These are phyloP conservation scores for Raffaelea albimanens DNA, from an alignment of 2,329 filamentous ascomycete species.

Conservation along the genomic window DNA sequence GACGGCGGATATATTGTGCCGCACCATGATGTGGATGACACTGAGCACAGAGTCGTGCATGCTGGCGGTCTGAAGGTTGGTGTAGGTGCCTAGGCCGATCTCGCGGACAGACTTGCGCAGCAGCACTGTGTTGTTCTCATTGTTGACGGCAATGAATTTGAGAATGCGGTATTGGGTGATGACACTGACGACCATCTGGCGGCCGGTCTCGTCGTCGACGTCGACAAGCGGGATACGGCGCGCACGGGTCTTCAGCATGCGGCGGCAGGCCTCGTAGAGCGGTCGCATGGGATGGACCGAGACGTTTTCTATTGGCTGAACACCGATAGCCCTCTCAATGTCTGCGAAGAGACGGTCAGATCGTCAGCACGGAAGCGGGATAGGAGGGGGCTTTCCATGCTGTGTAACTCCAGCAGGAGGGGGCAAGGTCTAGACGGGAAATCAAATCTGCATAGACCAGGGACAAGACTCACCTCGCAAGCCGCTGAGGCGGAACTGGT, in stretches of 20 bases:
- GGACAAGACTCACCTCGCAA: constrained; percentile 57
- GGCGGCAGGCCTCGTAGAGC: constrained; percentile 88
- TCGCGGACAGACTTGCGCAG: constrained; percentile 81
- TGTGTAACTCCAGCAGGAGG: neutral
- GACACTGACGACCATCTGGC: constrained; percentile 89
- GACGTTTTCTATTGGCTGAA: constrained; percentile 83
- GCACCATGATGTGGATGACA: constrained; percentile 87
- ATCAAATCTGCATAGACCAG: no score
- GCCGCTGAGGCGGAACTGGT: constrained; percentile 87
- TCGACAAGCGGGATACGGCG: constrained; percentile 91
- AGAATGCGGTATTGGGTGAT: constrained; percentile 97
- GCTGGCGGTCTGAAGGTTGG: constrained; percentile 66
- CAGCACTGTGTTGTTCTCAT: constrained; percentile 72
- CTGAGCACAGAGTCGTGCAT: constrained; percentile 92
- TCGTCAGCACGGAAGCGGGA: constrained; percentile 1
- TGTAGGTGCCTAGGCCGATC: constrained; percentile 76
- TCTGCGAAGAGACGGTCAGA: constrained; percentile 47
- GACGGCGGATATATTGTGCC: constrained; percentile 87
- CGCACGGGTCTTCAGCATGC: constrained; percentile 88
- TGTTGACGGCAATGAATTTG: constrained; percentile 97
- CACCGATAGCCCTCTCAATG: constrained; percentile 89
- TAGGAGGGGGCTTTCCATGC: neutral
- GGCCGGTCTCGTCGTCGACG: constrained; percentile 84
- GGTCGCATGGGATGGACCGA: constrained; percentile 88
- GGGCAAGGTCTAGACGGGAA: neutral